Conservation (phyloP, 2,329 filamentous ascomycete species). For the Cladophialophora exuberans region DNA sequence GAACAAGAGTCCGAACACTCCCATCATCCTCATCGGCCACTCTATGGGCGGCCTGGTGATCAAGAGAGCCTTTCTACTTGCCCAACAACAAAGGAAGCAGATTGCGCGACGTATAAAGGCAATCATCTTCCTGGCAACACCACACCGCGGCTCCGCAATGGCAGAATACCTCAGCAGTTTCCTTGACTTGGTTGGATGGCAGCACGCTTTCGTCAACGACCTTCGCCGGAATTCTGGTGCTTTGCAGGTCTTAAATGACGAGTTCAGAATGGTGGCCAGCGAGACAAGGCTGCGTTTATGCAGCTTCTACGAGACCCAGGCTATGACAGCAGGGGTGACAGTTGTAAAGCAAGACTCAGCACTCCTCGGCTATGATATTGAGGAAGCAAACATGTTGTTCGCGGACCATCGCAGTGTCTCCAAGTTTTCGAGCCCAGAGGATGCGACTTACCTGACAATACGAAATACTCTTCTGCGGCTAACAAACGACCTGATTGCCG, state of each 20-base stretch:
- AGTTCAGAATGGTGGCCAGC: constrained; percentile 1
- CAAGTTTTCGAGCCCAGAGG: constrained; percentile 39
- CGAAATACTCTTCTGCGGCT: constrained; percentile 36
- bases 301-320: constrained; percentile 6
- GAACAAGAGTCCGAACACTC: neutral
- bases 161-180: neutral
- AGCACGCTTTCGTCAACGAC: neutral
- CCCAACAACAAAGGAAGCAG: neutral
- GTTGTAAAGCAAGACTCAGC: constrained; percentile 42
- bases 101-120: neutral
- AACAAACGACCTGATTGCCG: constrained; percentile 30
- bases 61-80: constrained; percentile 32
- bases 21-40: constrained; percentile 30
- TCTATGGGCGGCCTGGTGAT: constrained; percentile 37
- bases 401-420: constrained; percentile 43
- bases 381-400: constrained; percentile 38
- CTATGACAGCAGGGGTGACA: constrained; percentile 26
- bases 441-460: constrained; percentile 41
- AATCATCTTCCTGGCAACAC: constrained; percentile 1
- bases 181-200: neutral
- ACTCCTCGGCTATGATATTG: constrained; percentile 37
- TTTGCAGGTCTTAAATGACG: constrained; percentile 2
- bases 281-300: neutral
- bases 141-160: neutral
- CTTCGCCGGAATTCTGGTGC: neutral